Base-by-base conservation (phyloP, 805 yeast species). In the Ogataea chonburiensis region DNA sequence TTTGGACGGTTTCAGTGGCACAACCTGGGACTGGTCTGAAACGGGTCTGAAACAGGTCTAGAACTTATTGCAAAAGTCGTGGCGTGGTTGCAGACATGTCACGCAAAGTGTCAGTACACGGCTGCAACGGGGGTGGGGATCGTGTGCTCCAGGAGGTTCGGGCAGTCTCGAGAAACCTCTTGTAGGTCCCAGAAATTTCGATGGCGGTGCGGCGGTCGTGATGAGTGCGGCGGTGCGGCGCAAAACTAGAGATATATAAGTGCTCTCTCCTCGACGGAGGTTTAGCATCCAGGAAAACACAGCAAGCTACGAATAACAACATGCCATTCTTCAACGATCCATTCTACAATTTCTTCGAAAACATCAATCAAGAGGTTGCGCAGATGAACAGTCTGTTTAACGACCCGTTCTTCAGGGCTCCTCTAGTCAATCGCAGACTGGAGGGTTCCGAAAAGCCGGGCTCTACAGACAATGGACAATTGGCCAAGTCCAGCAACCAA, bases 291-390 rank as follows among this genome's bases (percentile, higher is more conserved):
- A n/a, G n/a, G n/a, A n/a, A n/a, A n/a, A n/a, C n/a, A n/a, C n/a
- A n/a, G n/a, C n/a, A n/a, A n/a, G n/a, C 7, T 16, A 29, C n/a
- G 25, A 26, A 12, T 10, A 11, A 11, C 18, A 30, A 28, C 10
- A 42, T 42, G 46, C 38, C 46, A 26, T 41, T 40, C 42, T 36
- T 28, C 40, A 48, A 52, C 52, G 58, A 66, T 33, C 73, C 73
- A 59, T 68, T 68, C 49, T 66, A 60, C 57, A 58, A 56, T 42
- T 67, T 69, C 49, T 68, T 68, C 40, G 71, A 69, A 42, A 55
- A 57, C 46, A 64, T 68, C 46, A 63, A 60, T 50, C 60, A 60
- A 24, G 73, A 68, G 40, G 71, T 68, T 25, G 61, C 57, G 17
- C 57, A 60, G 17, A 60, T 68, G 54, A 62, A 65, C 46, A 51